These are phyloP conservation scores for Vachellia collinsii DNA, from an alignment of 306 rosid genomes.

Conservation along the genomic window DNA sequence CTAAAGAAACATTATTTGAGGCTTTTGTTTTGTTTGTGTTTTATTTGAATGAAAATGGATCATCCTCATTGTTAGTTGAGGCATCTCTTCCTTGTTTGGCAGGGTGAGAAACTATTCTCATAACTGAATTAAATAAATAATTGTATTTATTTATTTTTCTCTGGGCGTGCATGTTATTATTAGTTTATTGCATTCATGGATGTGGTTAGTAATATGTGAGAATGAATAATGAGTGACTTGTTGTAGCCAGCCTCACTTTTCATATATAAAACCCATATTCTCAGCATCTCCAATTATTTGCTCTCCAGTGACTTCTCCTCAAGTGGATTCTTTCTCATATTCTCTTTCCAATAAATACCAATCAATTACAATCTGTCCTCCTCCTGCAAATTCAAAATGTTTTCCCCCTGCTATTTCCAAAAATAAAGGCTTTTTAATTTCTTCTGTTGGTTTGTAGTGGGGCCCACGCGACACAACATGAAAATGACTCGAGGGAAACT, in stretches of 20 bases:
- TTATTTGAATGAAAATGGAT: not conserved
- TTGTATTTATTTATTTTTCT: not conserved
- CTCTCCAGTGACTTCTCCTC: not conserved
- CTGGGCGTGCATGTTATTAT: not conserved
- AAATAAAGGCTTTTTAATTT: not conserved
- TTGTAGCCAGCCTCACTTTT: not conserved
- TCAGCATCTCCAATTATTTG: conserved; percentile 6
- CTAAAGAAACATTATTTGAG: not conserved
- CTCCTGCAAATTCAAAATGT: not conserved
- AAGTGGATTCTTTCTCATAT: not conserved
- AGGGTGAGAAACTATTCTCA: not conserved
- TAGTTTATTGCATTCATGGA: not conserved
- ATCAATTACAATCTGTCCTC: not conserved
- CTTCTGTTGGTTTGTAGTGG: not conserved
- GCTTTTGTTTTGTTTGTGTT: not conserved
- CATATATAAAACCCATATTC: not conserved
- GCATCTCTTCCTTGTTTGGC: not conserved
- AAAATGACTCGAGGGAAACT: not conserved
- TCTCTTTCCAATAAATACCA: not conserved
- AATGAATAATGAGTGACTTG: not conserved
- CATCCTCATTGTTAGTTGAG: conserved; percentile 1
- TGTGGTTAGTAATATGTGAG: not conserved
- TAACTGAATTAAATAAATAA: not conserved
- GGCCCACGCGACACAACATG: not conserved
- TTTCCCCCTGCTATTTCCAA: not conserved